Base-by-base conservation (phyloP, 2,329 filamentous ascomycete species). In the Xylaria sp. region DNA sequence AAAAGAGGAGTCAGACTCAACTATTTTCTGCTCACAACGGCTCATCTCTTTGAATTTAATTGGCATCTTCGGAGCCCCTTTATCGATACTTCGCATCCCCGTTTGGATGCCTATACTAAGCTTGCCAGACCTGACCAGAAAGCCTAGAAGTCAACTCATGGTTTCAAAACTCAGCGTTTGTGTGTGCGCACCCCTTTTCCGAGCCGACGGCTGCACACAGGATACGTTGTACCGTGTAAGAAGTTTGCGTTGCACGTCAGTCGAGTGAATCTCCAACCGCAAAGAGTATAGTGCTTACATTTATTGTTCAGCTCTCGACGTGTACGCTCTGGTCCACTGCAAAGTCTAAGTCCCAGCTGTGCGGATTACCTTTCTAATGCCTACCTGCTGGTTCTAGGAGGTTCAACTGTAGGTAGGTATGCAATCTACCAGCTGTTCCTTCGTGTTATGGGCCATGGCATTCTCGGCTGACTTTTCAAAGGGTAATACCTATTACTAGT, bases 221-320 rank as follows among this genome's bases (percentile, higher is more conserved):
- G 9, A 6, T 46, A 46, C 13, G 42, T 46, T 46, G 42, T 46
- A 13, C 42, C 13, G 42, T 46, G 42, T 46, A n/a, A 46, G 39
- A 63, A 59, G 53, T 59, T 56, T 56, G 56, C 55, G 56, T 65
- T 55, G 53, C 52, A 13, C 34, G 30, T 39, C 55, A 55, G 50
- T 47, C 44, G 49, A 59, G 55, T 57, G 58, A 62, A 62, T 59
- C 54, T 59, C 54, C 54, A 50, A 8, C 54, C 53, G 47, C 58
- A 63, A 59, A 49, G 48, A 63, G 59, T 55, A 55, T 65, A 65
- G 64, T 48, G 64, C 64, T 65, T 65, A 65, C 64, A 58, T 59
- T 53, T 58, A 63, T 58, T 59, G 63, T 10, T 42, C 9, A 42
- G 37, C 11, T 42, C 9, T 9, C 23, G 8, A 42, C 37, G 11